These are phyloP conservation scores for Nothopassalora personata DNA, from an alignment of 2,329 filamentous ascomycete species.

Conservation along the genomic window DNA sequence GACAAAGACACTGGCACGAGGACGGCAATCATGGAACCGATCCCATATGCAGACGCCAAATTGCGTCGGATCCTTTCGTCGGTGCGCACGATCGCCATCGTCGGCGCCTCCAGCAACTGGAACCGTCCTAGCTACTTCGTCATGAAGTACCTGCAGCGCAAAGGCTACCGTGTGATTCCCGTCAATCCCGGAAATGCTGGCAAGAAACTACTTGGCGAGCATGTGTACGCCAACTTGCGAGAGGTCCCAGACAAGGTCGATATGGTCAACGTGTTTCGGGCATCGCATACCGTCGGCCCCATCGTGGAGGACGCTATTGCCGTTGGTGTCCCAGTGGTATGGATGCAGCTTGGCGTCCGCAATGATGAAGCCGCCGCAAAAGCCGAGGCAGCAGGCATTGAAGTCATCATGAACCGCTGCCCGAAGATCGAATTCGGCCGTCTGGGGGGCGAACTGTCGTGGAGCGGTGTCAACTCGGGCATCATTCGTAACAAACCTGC, in stretches of 20 bases:
- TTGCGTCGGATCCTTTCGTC: slow-evolving; percentile 16
- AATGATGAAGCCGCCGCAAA: slow-evolving; percentile 16
- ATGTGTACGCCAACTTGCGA: slow-evolving; percentile 14
- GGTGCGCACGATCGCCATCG: slow-evolving; percentile 13
- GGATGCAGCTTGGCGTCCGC: slow-evolving; percentile 17
- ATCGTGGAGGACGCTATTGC: slow-evolving; percentile 17
- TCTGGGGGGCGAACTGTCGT: slow-evolving; percentile 16
- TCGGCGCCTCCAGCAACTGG: slow-evolving; percentile 16
- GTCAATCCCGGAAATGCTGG: slow-evolving; percentile 16
- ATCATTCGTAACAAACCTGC: slow-evolving; percentile 17
- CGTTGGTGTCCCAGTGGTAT: slow-evolving; percentile 10
- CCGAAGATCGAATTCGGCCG: slow-evolving; percentile 17
- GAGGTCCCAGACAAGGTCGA: slow-evolving; percentile 15
- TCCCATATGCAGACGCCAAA: slow-evolving; percentile 14
- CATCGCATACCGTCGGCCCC: slow-evolving; percentile 14
- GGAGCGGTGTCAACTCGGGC: slow-evolving; percentile 14
- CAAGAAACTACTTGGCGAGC: slow-evolving; percentile 13
- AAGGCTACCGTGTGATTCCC: slow-evolving; percentile 17
- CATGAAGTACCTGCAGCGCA: slow-evolving; percentile 17
- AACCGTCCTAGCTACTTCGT: slow-evolving; percentile 18
- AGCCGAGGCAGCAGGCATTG: slow-evolving; percentile 13
- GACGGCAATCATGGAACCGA: slow-evolving; percentile 9
- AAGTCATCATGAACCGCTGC: slow-evolving; percentile 17
- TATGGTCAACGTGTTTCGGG: slow-evolving; percentile 16
- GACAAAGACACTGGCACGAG: not conserved